Percentiles rank a stretch among this genome's conserved stretches.
phyloP scores from a whole-genome alignment of 139 green algal species.

The Chlamydomonas asymmetrica region DNA sequence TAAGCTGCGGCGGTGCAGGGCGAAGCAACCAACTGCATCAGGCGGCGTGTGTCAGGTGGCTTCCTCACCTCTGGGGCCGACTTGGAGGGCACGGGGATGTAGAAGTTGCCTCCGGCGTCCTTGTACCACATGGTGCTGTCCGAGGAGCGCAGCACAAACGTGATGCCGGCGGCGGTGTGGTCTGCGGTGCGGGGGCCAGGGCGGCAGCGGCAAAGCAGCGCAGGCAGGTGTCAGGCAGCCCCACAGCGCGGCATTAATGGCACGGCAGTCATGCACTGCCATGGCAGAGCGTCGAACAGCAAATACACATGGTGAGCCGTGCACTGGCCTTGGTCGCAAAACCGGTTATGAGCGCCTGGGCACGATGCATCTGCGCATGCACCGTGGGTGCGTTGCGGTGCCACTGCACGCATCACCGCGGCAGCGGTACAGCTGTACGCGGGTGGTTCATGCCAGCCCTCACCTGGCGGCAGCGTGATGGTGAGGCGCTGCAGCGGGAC shows the following conservation, averaged over 20 bases:
- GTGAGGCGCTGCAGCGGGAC: slow-evolving; percentile 77
- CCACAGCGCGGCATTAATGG: no score
- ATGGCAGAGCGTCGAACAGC: no score
- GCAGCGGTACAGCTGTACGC: no score
- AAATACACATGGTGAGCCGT: not conserved
- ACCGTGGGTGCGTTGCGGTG: no score
- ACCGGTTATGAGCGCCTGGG: no score
- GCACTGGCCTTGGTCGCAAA: no score
- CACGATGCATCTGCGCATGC: no score
- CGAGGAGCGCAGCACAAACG: slow-evolving; percentile 74
- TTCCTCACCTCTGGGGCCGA: slow-evolving; percentile 1
- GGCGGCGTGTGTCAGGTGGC: not conserved
- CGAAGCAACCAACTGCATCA: not conserved
- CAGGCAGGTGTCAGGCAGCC: not conserved
- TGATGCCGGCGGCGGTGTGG: slow-evolving; percentile 44
- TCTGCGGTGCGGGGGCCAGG: not conserved
- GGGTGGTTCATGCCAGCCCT: no score
- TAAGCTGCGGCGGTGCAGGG: no score
- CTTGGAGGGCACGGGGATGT: slow-evolving; percentile 68
- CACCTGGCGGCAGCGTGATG: slow-evolving; percentile 59
- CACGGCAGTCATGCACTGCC: no score
- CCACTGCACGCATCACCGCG: no score
- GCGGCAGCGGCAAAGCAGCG: not conserved
- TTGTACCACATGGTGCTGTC: slow-evolving; percentile 85
- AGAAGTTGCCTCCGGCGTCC: slow-evolving; percentile 83